Evolutionary conservation across 345 rosid species (phyloP).

Genomic region (Salix arbutifolia): DNA sequence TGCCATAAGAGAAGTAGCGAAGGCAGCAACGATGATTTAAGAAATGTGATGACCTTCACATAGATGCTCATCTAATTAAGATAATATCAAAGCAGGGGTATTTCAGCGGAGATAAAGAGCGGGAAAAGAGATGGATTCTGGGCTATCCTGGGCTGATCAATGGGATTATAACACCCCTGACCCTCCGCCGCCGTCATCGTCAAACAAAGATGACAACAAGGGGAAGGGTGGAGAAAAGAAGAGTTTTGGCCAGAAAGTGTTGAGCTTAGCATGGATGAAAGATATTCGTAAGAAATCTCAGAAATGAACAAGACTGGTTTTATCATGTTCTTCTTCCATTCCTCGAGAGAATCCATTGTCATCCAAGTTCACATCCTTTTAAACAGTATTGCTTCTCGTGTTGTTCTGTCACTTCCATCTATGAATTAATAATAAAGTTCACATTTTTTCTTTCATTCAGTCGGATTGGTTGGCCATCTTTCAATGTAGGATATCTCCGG

Average conservation of each 20-base stretch:
- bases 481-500: neutral
- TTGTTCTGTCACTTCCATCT: neutral
- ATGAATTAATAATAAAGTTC: neutral
- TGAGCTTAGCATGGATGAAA: slow-evolving; percentile 27
- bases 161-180: slow-evolving; percentile 48
- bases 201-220: slow-evolving; percentile 26
- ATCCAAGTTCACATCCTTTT: neutral
- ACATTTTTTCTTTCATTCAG: neutral
- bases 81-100: neutral
- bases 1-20: neutral
- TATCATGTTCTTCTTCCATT: neutral
- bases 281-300: slow-evolving; percentile 25
- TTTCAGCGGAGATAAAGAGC: neutral
- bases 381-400: neutral
- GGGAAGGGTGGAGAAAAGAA: slow-evolving; percentile 28
- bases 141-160: slow-evolving; percentile 65
- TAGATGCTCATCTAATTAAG: neutral
- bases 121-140: slow-evolving; percentile 42
- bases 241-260: slow-evolving; percentile 12
- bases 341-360: neutral
- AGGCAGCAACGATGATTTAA: neutral
- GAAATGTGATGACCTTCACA: neutral
- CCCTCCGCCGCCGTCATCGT: slow-evolving; percentile 23
- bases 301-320: neutral
- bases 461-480: neutral